A percentile compares a stretch with the other conserved stretches of the same genome.
Conservation (phyloP, 345 rosid species). For the Balakata baccata region DNA sequence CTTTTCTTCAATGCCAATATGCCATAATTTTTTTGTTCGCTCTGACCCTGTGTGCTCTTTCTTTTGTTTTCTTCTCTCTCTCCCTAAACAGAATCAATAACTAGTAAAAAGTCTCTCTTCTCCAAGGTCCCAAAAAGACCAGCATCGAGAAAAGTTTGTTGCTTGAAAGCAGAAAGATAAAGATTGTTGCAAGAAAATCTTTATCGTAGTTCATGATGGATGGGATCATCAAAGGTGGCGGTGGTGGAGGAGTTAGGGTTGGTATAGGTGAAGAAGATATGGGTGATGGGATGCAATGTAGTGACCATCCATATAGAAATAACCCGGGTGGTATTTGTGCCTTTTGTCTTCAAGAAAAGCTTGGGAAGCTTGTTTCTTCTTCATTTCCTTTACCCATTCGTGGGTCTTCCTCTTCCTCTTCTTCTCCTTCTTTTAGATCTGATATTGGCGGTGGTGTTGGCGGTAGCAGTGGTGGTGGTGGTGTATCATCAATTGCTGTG, state of each 20-base stretch:
- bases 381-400: constrained; percentile 67
- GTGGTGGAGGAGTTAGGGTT: constrained; percentile 20
- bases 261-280: constrained; percentile 57
- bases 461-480: background rate
- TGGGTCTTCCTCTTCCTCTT: constrained; percentile 41
- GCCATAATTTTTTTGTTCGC: constrained; percentile 19
- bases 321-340: constrained; percentile 99
- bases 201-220: constrained; percentile 18
- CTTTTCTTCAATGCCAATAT: constrained; percentile 23
- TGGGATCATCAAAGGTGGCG: constrained; percentile 25
- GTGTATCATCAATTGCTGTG: constrained; percentile 41
- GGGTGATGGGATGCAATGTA: constrained; percentile 84
- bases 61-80: constrained; percentile 24
- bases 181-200: constrained; percentile 1
- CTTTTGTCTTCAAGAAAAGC: constrained; percentile 94
- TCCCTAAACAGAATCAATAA: constrained; percentile 9
- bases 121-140: constrained; percentile 22
- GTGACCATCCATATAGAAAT: constrained; percentile 65
- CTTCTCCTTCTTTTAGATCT: constrained; percentile 91
- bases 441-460: constrained; percentile 32
- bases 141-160: background rate
- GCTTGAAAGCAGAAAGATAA: background rate
- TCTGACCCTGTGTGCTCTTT: constrained; percentile 27
- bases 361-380: constrained; percentile 92
- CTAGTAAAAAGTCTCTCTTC: background rate